These are phyloP conservation scores for Closterium sp. DNA, from an alignment of 139 green algal species.

Conservation along the genomic window DNA sequence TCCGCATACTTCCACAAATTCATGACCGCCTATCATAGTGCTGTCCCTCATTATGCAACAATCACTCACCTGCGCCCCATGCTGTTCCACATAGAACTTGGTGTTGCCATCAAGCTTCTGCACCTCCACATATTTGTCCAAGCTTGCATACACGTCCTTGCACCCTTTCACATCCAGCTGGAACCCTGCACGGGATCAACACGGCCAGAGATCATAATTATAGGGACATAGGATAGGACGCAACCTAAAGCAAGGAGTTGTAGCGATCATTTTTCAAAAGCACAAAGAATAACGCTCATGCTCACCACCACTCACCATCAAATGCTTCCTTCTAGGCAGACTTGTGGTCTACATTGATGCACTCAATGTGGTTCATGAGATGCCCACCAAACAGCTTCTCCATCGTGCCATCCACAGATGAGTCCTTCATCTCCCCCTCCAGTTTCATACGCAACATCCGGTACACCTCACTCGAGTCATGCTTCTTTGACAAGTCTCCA, in stretches of 20 bases:
- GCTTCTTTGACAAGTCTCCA: conserved; percentile 88
- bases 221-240: too few species aligned
- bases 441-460: conserved; percentile 90
- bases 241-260: too few species aligned
- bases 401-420: conserved; percentile 84
- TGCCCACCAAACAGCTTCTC: conserved; percentile 92
- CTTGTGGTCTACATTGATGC: conserved; percentile 91
- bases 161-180: conserved; percentile 91
- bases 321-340: conserved; percentile 80
- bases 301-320: conserved; percentile 81
- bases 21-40: too few species aligned
- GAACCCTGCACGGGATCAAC: conserved; percentile 33
- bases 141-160: conserved; percentile 55
- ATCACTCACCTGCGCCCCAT: conserved; percentile 75
- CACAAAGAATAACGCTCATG: conserved; percentile 24
- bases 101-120: conserved; percentile 82
- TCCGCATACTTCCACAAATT: too few species aligned
- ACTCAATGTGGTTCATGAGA: conserved; percentile 86
- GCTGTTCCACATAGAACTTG: conserved; percentile 89
- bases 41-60: too few species aligned
- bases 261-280: too few species aligned
- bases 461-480: conserved; percentile 96
- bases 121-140: conserved; percentile 69
- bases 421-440: conserved; percentile 86
- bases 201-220: too few species aligned